Base-by-base conservation (phyloP, 2,329 filamentous ascomycete species). In the Diatrype stigma region DNA sequence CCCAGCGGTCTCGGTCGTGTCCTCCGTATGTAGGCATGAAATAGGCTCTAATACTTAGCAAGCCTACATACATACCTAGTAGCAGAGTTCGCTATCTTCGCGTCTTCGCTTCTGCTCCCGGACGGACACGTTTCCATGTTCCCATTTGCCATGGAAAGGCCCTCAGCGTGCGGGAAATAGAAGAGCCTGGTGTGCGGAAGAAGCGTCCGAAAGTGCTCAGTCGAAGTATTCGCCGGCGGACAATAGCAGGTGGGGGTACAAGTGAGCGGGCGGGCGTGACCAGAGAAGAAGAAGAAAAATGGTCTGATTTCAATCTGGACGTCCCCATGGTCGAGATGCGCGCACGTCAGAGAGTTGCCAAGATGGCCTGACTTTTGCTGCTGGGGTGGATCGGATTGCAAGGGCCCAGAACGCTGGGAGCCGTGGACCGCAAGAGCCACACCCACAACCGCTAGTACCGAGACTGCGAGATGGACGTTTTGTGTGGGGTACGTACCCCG, bases 321-420 rank as follows among this genome's bases (percentile, higher is more conserved):
- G 8, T 44, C 14, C 14, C 3, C 40, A 28, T 28, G 40, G 40
- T n/a, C 22, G 40, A 44, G 40, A 28, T 44, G 21, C 40, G 6
- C 22, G 40, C 40, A 28, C 3, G 21, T 28, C 40, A 44, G 40
- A 28, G 40, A 44, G 16, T 44, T 28, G 40, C 40, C 21, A 44
- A 44, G 40, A 44, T 44, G 40, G 40, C 40, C 40, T 44, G 40
- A 44, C 40, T 44, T 44, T 44, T 44, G 40, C 22, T 5, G 11
- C 21, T 23, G 21, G 22, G 2, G 40, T 44, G 40, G 40, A 23
- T 16, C 12, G 22, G 26, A n/a, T 3, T 28, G 19, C 17, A 40
- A 40, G 40, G 40, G 14, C 12, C 22, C 21, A 44, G 19, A 28
- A 44, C 22, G 12, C 37, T 40, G 37, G 37, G 26, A 30, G 26